Evolutionary conservation across 2,329 filamentous ascomycete species (phyloP).

Genomic region (Scedosporium minutisporum): DNA sequence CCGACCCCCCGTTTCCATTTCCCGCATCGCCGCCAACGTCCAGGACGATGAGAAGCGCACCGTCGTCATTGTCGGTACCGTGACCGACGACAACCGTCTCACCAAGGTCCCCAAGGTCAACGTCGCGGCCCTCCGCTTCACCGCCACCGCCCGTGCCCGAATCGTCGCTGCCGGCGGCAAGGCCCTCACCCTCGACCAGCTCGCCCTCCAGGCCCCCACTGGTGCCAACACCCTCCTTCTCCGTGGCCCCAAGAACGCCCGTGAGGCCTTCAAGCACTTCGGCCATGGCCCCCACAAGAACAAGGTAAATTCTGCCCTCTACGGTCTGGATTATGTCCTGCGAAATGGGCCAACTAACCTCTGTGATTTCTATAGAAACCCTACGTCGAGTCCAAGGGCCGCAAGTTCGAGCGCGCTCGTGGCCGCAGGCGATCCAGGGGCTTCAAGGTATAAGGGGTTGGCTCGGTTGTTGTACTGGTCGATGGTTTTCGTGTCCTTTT

Average conservation of each 20-base stretch:
- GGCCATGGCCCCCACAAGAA: slow-evolving; percentile 95
- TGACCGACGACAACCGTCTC: slow-evolving; percentile 97
- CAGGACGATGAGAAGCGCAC: slow-evolving; percentile 69
- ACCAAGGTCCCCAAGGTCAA: slow-evolving; percentile 84
- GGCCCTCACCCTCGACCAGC: slow-evolving; percentile 91
- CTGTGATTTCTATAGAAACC: slow-evolving; percentile 61
- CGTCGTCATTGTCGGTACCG: slow-evolving; percentile 84
- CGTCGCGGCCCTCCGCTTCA: slow-evolving; percentile 93
- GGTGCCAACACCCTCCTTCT: slow-evolving; percentile 95
- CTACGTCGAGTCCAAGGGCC: slow-evolving; percentile 94
- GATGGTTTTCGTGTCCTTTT: slow-evolving; percentile 10
- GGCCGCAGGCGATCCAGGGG: slow-evolving; percentile 95
- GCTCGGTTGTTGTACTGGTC: slow-evolving; percentile 10
- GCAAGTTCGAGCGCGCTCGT: slow-evolving; percentile 99
- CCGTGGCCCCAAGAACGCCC: slow-evolving; percentile 94
- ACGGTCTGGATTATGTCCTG: neutral
- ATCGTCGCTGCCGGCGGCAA: slow-evolving; percentile 91
- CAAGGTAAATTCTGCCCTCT: slow-evolving; percentile 57
- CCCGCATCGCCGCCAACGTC: slow-evolving; percentile 69
- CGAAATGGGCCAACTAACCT: slow-evolving; percentile 17
- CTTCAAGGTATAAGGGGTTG: slow-evolving; percentile 91
- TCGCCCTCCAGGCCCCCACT: slow-evolving; percentile 88
- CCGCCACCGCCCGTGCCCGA: slow-evolving; percentile 86
- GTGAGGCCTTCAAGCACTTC: slow-evolving; percentile 99
- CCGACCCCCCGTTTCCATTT: slow-evolving; percentile 89